These are phyloP conservation scores for Globisporangium canariense DNA, from an alignment of 352 stramenopile genomes.

Conservation along the genomic window DNA sequence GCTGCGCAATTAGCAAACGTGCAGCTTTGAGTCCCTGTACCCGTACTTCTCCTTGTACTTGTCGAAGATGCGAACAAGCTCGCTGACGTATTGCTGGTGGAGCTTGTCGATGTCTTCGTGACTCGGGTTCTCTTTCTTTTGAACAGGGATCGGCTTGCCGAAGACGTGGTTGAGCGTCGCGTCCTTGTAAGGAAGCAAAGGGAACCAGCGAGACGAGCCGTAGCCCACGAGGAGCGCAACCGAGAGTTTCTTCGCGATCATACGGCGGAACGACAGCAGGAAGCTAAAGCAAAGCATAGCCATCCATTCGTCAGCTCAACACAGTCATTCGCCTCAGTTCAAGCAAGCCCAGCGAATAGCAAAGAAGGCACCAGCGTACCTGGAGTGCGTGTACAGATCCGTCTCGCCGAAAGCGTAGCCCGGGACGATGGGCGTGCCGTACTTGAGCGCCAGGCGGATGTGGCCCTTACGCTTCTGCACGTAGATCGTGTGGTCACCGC, in stretches of 20 bases:
- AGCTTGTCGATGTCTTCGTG: conserved; percentile 64
- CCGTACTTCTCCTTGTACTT: conserved; percentile 83
- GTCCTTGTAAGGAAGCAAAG: conserved; percentile 51
- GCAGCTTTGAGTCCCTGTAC: conserved; percentile 50
- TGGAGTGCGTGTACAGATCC: conserved; percentile 78
- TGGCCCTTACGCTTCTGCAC: conserved; percentile 82
- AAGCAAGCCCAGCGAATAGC: background rate
- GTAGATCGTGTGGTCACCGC: conserved; percentile 72
- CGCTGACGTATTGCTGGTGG: conserved; percentile 58
- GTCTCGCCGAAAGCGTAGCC: conserved; percentile 83
- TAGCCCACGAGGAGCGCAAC: conserved; percentile 61
- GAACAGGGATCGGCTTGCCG: conserved; percentile 63
- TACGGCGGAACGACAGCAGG: conserved; percentile 65
- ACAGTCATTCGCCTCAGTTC: background rate
- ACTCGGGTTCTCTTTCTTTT: conserved; percentile 56
- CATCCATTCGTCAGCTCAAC: conserved; percentile 5
- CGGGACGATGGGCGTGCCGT: conserved; percentile 71
- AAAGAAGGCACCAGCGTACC: conserved; percentile 22
- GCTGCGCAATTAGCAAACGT: conserved; percentile 38
- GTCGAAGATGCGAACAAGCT: conserved; percentile 76
- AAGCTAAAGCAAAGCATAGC: conserved; percentile 25
- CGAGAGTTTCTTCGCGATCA: conserved; percentile 63
- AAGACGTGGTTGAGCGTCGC: conserved; percentile 70
- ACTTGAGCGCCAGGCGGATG: conserved; percentile 70
- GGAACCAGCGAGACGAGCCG: conserved; percentile 53